phyloP scores from a whole-genome alignment of 176 grass and related monocot genomes.

The Chloris gayana region DNA sequence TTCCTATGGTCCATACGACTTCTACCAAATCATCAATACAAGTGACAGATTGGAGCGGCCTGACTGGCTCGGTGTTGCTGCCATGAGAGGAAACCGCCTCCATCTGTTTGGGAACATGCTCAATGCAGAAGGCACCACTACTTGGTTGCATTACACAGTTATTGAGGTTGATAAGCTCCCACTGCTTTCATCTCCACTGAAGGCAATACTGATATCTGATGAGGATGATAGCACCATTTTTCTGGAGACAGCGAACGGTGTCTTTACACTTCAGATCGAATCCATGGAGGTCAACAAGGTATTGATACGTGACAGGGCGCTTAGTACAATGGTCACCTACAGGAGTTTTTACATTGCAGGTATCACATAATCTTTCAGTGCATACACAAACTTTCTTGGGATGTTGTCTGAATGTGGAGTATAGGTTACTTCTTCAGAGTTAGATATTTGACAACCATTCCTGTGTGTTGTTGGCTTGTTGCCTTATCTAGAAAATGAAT shows the following conservation, averaged over 20 bases:
- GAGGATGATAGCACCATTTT: conserved; percentile 6
- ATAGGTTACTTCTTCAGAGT: not conserved
- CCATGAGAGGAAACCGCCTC: not conserved
- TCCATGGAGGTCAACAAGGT: not conserved
- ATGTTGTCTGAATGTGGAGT: not conserved
- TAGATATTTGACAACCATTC: not conserved
- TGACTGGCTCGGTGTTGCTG: not conserved
- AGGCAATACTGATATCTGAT: not conserved
- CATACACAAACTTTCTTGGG: not conserved
- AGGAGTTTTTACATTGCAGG: not conserved
- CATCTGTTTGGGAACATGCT: not conserved
- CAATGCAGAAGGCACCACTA: not conserved
- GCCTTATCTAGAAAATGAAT: not conserved
- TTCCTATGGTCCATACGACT: not conserved
- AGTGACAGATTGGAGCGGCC: not conserved
- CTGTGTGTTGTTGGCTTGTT: not conserved
- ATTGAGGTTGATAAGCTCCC: not conserved
- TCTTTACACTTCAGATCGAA: not conserved
- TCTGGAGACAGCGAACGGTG: not conserved
- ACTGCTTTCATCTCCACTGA: not conserved
- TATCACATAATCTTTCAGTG: not conserved
- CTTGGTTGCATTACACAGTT: not conserved
- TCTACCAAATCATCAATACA: not conserved
- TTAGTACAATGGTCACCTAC: not conserved
- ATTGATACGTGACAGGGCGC: not conserved